A percentile compares a stretch with the other conserved stretches of the same genome.
phyloP scores from a whole-genome alignment of 2,329 filamentous ascomycete genomes.

The Fusarium illudens region DNA sequence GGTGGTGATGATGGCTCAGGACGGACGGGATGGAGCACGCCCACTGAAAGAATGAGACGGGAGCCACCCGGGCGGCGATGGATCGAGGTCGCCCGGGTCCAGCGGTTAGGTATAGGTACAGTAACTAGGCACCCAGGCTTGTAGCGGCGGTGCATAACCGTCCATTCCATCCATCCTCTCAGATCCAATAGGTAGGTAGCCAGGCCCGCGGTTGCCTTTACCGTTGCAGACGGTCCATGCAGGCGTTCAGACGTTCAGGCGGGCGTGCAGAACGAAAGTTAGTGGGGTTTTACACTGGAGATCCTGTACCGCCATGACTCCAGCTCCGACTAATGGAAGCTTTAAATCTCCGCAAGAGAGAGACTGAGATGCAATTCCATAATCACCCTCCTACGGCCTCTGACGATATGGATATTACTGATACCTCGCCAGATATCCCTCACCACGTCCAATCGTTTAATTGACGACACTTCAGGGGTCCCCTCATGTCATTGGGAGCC shows the following conservation, averaged over 20 bases:
- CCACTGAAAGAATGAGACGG: slow-evolving; percentile 6
- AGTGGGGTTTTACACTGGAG: not conserved
- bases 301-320: not conserved
- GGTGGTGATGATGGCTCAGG: slow-evolving; percentile 15
- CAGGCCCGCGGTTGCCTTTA: not conserved
- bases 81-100: not conserved
- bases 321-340: not conserved
- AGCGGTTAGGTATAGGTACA: not conserved
- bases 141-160: not conserved
- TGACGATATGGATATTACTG: not conserved
- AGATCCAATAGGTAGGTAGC: not conserved
- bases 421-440: not conserved
- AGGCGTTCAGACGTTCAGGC: not conserved
- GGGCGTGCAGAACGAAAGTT: not conserved
- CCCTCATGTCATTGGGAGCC: not conserved
- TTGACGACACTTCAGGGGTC: not conserved
- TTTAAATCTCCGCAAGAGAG: not conserved
- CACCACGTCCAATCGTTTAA: not conserved
- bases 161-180: not conserved
- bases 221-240: not conserved
- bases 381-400: not conserved
- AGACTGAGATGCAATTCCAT: not conserved
- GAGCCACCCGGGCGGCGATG: not conserved
- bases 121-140: not conserved
- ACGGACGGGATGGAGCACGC: slow-evolving; percentile 9